These are phyloP conservation scores for Alternaria burnsii DNA, from an alignment of 2,329 filamentous ascomycete species.

Conservation along the genomic window DNA sequence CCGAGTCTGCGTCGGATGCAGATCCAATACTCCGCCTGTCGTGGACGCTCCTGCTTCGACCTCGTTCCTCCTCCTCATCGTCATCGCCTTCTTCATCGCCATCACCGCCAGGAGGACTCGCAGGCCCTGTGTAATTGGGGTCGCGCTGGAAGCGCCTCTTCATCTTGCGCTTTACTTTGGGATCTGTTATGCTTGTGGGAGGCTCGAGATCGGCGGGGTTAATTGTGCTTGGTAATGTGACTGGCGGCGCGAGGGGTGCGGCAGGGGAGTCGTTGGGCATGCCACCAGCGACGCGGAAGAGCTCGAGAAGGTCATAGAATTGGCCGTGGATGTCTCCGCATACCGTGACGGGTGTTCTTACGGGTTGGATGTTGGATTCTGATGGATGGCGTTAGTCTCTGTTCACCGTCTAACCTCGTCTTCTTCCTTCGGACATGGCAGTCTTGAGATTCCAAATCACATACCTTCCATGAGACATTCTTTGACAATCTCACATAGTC, in stretches of 20 bases:
- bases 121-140: constrained; percentile 62
- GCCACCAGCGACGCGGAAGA: constrained; percentile 94
- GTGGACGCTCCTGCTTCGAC: constrained; percentile 55
- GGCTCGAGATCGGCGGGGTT: constrained; percentile 93
- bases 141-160: constrained; percentile 64
- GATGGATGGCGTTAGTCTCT: constrained; percentile 7
- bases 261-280: constrained; percentile 82
- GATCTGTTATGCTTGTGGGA: constrained; percentile 85
- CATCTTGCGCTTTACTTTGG: constrained; percentile 86
- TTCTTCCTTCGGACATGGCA: accelerated
- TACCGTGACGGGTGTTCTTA: constrained; percentile 93
- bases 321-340: constrained; percentile 99
- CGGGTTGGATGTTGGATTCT: constrained; percentile 99
- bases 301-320: constrained; percentile 96
- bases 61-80: constrained; percentile 60
- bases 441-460: constrained; percentile 18
- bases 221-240: constrained; percentile 72
- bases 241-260: constrained; percentile 71
- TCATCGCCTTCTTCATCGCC: constrained; percentile 56
- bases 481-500: constrained; percentile 98
- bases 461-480: constrained; percentile 97
- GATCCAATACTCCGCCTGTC: constrained; percentile 52
- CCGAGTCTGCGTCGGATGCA: constrained; percentile 52
- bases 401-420: not conserved
- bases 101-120: constrained; percentile 58